These are phyloP conservation scores for Viola pubescens DNA, from an alignment of 441 rosid species.

Conservation along the genomic window DNA sequence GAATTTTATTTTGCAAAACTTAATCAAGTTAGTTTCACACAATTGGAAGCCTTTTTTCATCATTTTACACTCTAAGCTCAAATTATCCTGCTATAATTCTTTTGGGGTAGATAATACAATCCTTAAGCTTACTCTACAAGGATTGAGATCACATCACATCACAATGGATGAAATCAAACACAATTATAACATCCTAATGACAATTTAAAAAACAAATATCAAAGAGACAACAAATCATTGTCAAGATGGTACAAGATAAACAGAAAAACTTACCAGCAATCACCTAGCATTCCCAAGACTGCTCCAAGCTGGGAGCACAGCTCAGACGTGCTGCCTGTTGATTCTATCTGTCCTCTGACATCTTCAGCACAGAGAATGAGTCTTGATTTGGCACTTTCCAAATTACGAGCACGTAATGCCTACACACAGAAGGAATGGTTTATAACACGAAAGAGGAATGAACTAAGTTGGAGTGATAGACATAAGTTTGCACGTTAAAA, in stretches of 20 bases:
- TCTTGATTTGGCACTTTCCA: slow-evolving; percentile 91
- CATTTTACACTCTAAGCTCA: no score
- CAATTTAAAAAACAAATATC: no score
- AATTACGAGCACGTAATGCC: slow-evolving; percentile 85
- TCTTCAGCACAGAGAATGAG: slow-evolving; percentile 75
- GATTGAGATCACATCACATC: no score
- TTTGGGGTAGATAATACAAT: no score
- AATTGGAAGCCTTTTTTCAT: no score
- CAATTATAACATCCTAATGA: no score
- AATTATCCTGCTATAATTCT: no score
- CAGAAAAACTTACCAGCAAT: slow-evolving; percentile 66
- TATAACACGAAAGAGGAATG: slow-evolving; percentile 12
- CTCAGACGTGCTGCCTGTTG: slow-evolving; percentile 63
- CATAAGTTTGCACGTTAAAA: neutral
- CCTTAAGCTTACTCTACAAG: no score
- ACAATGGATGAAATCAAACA: no score
- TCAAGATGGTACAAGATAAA: neutral
- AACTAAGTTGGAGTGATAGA: neutral
- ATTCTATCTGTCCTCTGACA: slow-evolving; percentile 61
- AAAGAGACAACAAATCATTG: no score
- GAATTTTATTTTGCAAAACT: no score
- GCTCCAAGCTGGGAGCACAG: slow-evolving; percentile 97
- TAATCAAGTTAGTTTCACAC: no score
- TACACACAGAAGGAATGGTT: slow-evolving; percentile 17
- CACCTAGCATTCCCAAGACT: slow-evolving; percentile 97